Percentiles rank a stretch among this genome's conserved stretches.
Conservation (phyloP, 768 basidiomycete genomes). For the Russula virescens region DNA sequence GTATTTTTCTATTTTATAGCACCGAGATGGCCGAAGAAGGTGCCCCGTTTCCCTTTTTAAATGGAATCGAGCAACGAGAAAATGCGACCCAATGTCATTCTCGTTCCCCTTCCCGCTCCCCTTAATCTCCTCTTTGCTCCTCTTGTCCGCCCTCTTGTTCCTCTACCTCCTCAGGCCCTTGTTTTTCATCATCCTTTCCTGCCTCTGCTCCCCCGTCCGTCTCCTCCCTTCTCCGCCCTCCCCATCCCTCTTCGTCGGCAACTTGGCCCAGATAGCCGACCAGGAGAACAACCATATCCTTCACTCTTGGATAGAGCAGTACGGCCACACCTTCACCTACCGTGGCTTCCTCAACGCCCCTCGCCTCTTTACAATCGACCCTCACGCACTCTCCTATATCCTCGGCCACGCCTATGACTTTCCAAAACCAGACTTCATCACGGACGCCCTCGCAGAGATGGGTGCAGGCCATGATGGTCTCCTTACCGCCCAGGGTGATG, state of each 20-base stretch:
- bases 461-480: slow-evolving; percentile 45
- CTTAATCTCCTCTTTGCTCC: slow-evolving; percentile 3
- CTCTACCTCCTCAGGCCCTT: slow-evolving; percentile 35
- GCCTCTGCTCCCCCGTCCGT: slow-evolving; percentile 44
- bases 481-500: slow-evolving; percentile 49
- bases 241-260: slow-evolving; percentile 45
- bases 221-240: slow-evolving; percentile 42
- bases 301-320: slow-evolving; percentile 39
- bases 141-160: slow-evolving; percentile 13
- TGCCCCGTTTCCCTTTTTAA: too few species aligned
- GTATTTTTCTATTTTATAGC: too few species aligned
- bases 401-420: slow-evolving; percentile 51
- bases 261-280: slow-evolving; percentile 49
- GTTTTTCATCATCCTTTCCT: slow-evolving; percentile 39
- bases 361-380: slow-evolving; percentile 55
- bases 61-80: too few species aligned
- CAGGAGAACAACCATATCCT: slow-evolving; percentile 52
- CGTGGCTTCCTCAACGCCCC: slow-evolving; percentile 47
- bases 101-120: slow-evolving; percentile 8
- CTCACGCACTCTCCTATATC: slow-evolving; percentile 51
- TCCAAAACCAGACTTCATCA: slow-evolving; percentile 56
- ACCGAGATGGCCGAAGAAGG: background rate
- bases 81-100: background rate
- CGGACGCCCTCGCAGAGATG: slow-evolving; percentile 47
- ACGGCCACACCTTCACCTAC: slow-evolving; percentile 49